Evolutionary conservation across 164 flowering plant species (phyloP), one percentile per base, ranked within the genome.

Genomic region (Kalanchoe fedtschenkoi): DNA sequence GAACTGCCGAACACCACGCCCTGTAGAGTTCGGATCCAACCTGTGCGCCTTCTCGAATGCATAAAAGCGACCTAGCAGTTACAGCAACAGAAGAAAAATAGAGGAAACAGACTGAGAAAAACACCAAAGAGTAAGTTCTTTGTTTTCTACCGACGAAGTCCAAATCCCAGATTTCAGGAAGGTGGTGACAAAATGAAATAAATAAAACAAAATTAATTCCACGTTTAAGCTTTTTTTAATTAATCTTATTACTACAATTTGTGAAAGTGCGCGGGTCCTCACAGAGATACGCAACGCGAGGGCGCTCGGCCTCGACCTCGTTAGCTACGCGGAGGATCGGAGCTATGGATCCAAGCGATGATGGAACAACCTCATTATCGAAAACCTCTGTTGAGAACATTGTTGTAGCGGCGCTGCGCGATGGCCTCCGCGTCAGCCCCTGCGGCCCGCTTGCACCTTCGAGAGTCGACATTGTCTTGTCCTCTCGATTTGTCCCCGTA

Each of bases 271-370:
- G 26, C 44, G 19, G 7, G 29, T n/a, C 65, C 83, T n/a, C 71
- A 93, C 99, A 93, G 51, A 90, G 91, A 60, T 93, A 93, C 19
- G 97, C 86, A n/a, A 93, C 95, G 35, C 99, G 80, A 47, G 99
- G 97, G 0, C 95, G 89, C 58, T 88, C 96, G 1, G 63, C 24
- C 60, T 90, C 84, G 64, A 93, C 78, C 78, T 93, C 99, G 2
- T 74, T 69, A n/a, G 99, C 99, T 8, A 87, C 88, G 34, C 99
- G 89, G 62, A 90, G 93, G 59, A 93, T 81, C 1, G 93, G 95
- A 65, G 88, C 84, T 55, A 93, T 87, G 70, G 83, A 78, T 64
- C 76, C 82, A 39, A 93, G 84, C 0, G 97, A 85, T 4, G 97
- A 76, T 0, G 99, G 99, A 8, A 90, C 97, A 32, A 93, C 99